A percentile compares a stretch with the other conserved stretches of the same genome.
Conservation (phyloP, 768 basidiomycete species). For the Amanita thiersii region DNA sequence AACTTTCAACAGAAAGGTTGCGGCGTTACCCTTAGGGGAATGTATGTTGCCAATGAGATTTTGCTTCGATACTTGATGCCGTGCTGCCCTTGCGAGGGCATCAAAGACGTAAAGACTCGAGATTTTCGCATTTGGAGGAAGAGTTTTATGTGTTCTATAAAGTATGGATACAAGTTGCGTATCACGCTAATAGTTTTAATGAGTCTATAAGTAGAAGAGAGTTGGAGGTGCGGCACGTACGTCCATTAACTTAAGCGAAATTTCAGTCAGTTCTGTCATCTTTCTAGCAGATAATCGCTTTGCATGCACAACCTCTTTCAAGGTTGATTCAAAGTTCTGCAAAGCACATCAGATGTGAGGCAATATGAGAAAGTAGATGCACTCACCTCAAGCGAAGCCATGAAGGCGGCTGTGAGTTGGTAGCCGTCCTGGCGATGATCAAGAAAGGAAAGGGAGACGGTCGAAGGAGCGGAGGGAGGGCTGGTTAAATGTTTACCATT, state of each 20-base stretch:
- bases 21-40: slow-evolving; percentile 57
- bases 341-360: slow-evolving; percentile 8
- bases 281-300: slow-evolving; percentile 85
- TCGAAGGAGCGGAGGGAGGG: slow-evolving; percentile 4
- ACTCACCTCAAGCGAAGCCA: slow-evolving; percentile 36
- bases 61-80: slow-evolving; percentile 58
- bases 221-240: slow-evolving; percentile 34
- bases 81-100: slow-evolving; percentile 81
- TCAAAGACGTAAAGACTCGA: slow-evolving; percentile 92
- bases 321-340: slow-evolving; percentile 72
- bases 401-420: slow-evolving; percentile 13
- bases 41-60: slow-evolving; percentile 47
- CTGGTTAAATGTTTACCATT: slow-evolving; percentile 7
- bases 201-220: not conserved
- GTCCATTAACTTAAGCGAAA: slow-evolving; percentile 70
- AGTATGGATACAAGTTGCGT: slow-evolving; percentile 82
- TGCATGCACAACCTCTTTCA: slow-evolving; percentile 76
- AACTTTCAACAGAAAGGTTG: slow-evolving; percentile 82
- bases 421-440: not conserved
- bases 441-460: not conserved
- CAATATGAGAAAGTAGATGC: slow-evolving; percentile 5
- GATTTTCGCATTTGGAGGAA: slow-evolving; percentile 63
- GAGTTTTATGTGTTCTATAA: slow-evolving; percentile 81
- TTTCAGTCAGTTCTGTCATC: slow-evolving; percentile 69
- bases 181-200: slow-evolving; percentile 50